phyloP scores from a whole-genome alignment of 805 yeast genomes.

The Saturnispora saitoi region DNA sequence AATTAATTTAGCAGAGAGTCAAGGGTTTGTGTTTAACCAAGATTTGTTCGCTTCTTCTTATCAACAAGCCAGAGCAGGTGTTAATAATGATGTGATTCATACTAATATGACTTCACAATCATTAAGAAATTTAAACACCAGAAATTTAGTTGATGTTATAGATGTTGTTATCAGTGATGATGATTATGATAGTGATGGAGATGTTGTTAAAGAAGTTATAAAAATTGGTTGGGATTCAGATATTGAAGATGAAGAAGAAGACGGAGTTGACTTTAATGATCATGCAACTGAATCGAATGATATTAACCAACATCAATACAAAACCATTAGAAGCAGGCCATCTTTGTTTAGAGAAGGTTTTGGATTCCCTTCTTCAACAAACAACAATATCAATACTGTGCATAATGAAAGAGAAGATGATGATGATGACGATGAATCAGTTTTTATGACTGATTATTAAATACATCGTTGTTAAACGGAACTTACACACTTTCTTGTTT shows the following conservation, averaged over 20 bases:
- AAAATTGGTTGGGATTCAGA: conserved; percentile 5
- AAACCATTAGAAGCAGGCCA: not conserved
- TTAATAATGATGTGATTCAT: conserved; percentile 14
- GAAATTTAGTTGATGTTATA: conserved; percentile 8
- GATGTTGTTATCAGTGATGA: conserved; percentile 1
- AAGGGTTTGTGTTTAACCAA: conserved; percentile 72
- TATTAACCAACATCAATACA: not conserved
- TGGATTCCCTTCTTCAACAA: not conserved
- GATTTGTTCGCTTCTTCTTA: conserved; percentile 66
- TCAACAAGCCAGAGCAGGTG: conserved; percentile 43
- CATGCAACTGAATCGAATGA: not conserved
- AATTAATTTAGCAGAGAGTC: conserved; percentile 50
- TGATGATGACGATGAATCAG: conserved; percentile 4
- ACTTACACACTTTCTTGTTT: not conserved
- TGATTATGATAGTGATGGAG: conserved; percentile 9
- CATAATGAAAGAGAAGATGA: not conserved
- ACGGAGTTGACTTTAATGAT: not conserved
- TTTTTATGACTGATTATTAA: not conserved
- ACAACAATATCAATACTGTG: not conserved
- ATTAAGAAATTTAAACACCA: not conserved
- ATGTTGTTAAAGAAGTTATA: conserved; percentile 2
- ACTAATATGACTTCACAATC: not conserved
- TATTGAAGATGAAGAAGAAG: conserved; percentile 11
- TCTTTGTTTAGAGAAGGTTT: not conserved
- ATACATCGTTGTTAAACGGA: not conserved